phyloP scores from a whole-genome alignment of 2,329 filamentous ascomycete species.

The Colletotrichum orchidophilum region DNA sequence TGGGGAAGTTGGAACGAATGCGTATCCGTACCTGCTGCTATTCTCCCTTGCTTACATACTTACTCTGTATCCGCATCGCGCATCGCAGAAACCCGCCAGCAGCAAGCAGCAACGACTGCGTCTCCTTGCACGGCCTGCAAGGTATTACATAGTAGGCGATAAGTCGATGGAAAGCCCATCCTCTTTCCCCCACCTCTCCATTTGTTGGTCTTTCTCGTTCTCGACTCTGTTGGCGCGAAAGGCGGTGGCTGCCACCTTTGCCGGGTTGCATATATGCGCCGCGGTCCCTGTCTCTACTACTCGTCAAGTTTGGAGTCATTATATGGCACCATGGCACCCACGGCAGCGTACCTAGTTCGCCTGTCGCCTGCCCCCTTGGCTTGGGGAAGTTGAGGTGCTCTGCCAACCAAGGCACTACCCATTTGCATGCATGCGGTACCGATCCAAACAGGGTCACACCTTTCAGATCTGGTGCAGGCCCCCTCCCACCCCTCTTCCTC shows the following conservation, averaged over 20 bases:
- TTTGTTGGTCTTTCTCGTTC: background rate
- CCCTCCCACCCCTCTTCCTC: background rate
- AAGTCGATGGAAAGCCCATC: background rate
- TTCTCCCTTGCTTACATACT: background rate
- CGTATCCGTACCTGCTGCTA: background rate
- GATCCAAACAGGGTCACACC: background rate
- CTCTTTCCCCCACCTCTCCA: too few relatives aligned
- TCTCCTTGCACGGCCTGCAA: background rate
- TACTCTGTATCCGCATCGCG: background rate
- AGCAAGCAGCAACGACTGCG: background rate
- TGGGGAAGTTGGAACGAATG: too few relatives aligned
- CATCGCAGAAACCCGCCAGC: background rate
- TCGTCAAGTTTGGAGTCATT: background rate
- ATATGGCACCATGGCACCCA: background rate
- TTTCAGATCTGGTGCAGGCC: background rate
- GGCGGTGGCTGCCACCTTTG: background rate
- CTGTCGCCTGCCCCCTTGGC: background rate
- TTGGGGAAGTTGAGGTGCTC: background rate
- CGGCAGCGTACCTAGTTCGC: background rate
- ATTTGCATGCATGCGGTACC: constrained; percentile 3
- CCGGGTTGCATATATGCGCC: background rate
- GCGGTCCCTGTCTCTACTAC: background rate
- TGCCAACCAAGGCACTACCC: background rate
- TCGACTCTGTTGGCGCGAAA: background rate
- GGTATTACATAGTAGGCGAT: too few relatives aligned